Evolutionary conservation across 2,329 filamentous ascomycete genomes (phyloP), one percentile per base, ranked within the genome.

Genomic region (Botrytis elliptica): DNA sequence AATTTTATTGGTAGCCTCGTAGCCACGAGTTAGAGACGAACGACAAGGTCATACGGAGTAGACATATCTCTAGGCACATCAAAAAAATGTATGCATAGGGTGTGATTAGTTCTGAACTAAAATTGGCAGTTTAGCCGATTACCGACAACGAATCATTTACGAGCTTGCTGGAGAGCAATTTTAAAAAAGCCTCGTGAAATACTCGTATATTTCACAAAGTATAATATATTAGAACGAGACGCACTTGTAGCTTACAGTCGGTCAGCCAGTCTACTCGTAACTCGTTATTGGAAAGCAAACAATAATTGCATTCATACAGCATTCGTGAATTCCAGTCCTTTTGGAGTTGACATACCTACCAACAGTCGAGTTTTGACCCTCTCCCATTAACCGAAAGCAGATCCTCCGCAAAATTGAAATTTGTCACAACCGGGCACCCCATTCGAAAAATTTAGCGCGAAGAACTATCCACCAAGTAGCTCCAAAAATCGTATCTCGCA

Each of bases 351-450:
- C 49, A 42, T n/a, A 22, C 36, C 66, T n/a, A 22, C 36, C 66
- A 57, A 57, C n/a, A 12, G n/a, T 68, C 25, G 36, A 68, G 66
- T 68, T 57, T 57, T 68, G 46, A 68, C 49, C 65, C 49, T 44
- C 49, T 57, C 16, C 18, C 38, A 29, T 29, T 55, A 55, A 52
- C 10, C 44, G 36, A 29, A 42, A 33, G 49, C 9, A 22, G 49
- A 42, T 68, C 36, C 49, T 68, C 36, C 25, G 38, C 66, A 57
- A 57, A 57, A 33, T 57, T n/a, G 10, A 57, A 33, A 57, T 42
- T 55, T 42, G 14, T 42, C 25, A 25, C 12, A 40, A 38, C 36
- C 22, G 36, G 36, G 36, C 25, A 55, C 22, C 33, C 22, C 33
- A 40, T n/a, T 67, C 46, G 33, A 4, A 42, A 18, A 20, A 8